phyloP scores from a whole-genome alignment of 805 yeast genomes.

The Lipomyces yamanashiensis region DNA sequence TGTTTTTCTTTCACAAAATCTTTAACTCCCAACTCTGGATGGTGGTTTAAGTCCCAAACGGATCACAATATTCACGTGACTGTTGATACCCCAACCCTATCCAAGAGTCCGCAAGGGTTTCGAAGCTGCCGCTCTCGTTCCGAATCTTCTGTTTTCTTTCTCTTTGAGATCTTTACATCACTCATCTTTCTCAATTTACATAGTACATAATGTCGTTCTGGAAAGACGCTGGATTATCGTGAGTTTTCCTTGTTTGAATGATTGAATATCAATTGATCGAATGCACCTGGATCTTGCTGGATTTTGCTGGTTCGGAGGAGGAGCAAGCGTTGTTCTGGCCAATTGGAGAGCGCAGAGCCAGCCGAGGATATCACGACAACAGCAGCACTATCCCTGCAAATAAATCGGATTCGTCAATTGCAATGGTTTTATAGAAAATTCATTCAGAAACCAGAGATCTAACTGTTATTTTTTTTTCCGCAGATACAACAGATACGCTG shows the following conservation, averaged over 20 bases:
- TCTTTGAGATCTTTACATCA: background rate
- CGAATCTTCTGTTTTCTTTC: constrained; percentile 3
- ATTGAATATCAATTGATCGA: background rate
- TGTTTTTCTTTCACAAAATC: constrained; percentile 1
- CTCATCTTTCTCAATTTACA: background rate
- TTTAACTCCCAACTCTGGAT: background rate
- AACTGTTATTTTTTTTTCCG: background rate
- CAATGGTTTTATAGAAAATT: background rate
- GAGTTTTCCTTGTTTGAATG: background rate
- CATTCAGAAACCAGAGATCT: background rate
- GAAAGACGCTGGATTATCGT: constrained; percentile 47
- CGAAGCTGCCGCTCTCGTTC: background rate
- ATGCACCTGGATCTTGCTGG: background rate
- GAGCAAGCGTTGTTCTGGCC: background rate
- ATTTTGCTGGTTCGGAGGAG: background rate
- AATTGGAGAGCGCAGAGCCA: background rate
- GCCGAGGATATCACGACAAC: no score
- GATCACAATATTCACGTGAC: background rate
- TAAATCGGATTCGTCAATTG: background rate
- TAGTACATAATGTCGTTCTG: constrained; percentile 45
- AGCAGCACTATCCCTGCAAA: no score
- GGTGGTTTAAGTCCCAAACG: background rate
- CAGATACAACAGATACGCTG: constrained; percentile 83
- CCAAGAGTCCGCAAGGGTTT: background rate
- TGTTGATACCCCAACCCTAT: background rate